Evolutionary conservation across 2,329 filamentous ascomycete genomes (phyloP), one percentile per base, ranked within the genome.

Genomic region (Aspergillus carbonarius): DNA sequence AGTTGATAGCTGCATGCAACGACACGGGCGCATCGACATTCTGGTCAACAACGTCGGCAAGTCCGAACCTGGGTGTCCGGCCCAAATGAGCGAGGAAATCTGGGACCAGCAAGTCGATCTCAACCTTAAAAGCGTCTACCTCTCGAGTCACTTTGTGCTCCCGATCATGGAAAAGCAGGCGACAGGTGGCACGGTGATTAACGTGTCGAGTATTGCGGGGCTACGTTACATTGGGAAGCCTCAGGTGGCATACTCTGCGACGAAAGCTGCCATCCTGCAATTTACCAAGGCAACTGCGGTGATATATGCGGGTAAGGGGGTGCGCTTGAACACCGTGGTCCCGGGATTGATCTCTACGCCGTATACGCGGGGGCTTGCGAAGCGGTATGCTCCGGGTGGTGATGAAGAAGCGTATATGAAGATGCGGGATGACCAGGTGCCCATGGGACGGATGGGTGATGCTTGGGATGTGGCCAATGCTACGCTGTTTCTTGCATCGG

Each of bases 31-130:
- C 5, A 82, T 87, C 54, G 85, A 88, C 61, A 82, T 88, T 20
- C 72, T 88, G 0, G 68, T 88, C 15, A 86, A 85, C 62, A 87
- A 87, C 54, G 85, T 87, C 3, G 85, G 85, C 1, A 79, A 79
- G 54, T 83, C 80, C 0, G 83, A 86, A 58, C 79, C 78, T 0
- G 83, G 83, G 0, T 76, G 77, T 30, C 79, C 83, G 0, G 82
- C 78, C 0, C 71, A 68, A 0, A 80, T 85, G 75, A 47, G 57
- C 0, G 82, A 85, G 55, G 74, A 76, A 1, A 64, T 75, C 0
- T 86, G 83, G 83, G 79, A 85, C 62, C 58, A 71, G 0, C 83
- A 86, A 59, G 76, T 83, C 52, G 78, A 82, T 9, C 68, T 85
- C 40, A 86, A 86, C 62, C 72, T 86, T 17, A 85, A 85, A 64